phyloP scores from a whole-genome alignment of 2,329 filamentous ascomycete genomes.

The Fusarium transvaalense region DNA sequence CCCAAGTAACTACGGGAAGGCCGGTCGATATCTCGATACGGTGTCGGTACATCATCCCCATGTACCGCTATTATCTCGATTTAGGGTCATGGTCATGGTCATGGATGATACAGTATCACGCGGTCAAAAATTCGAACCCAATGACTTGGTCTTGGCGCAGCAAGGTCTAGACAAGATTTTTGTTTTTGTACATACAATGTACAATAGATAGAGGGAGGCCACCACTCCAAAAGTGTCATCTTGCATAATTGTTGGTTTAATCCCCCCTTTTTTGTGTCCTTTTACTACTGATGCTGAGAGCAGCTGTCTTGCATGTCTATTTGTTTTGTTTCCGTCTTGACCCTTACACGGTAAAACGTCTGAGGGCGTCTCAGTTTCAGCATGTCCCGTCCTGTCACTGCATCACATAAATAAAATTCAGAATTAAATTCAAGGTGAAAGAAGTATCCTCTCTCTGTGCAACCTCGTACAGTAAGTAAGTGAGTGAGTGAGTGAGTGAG shows the following conservation, averaged over 20 bases:
- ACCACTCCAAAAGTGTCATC: background rate
- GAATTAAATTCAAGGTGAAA: background rate
- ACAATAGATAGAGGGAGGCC: too few species aligned
- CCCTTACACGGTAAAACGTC: constrained; percentile 16
- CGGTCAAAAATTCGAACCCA: constrained; percentile 15
- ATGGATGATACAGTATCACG: constrained; percentile 20
- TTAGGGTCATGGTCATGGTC: background rate
- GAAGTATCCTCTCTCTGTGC: constrained; percentile 2
- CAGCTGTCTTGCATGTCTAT: background rate
- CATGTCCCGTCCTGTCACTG: constrained; percentile 3
- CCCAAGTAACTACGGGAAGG: constrained; percentile 14
- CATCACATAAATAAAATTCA: constrained; percentile 6
- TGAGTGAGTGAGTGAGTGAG: background rate
- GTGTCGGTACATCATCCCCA: constrained; percentile 5
- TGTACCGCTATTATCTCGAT: constrained; percentile 5
- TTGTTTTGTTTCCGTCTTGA: constrained; percentile 27
- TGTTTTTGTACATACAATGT: background rate
- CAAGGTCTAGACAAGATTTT: constrained; percentile 12
- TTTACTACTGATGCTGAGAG: background rate
- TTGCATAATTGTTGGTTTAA: background rate
- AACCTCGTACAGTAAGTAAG: constrained; percentile 19
- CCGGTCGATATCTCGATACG: constrained; percentile 1
- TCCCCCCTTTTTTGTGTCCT: constrained; percentile 6
- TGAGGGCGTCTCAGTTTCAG: constrained; percentile 35
- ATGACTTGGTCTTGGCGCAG: constrained; percentile 30